phyloP scores from a whole-genome alignment of 352 stramenopile species.

The Plasmopara muralis region DNA sequence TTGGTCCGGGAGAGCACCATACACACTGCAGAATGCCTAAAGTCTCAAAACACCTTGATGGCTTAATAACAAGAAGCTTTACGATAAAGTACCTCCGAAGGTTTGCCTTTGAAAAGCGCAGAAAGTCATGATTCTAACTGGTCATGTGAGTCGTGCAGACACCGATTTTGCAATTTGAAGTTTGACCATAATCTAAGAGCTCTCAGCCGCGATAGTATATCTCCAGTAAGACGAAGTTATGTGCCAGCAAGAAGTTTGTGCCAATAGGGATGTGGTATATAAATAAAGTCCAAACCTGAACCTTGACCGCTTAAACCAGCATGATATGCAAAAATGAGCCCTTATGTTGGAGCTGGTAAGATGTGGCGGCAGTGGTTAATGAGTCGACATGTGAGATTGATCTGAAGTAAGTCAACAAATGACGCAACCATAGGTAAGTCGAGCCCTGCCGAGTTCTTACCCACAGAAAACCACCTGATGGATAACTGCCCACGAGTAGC shows the following conservation, averaged over 20 bases:
- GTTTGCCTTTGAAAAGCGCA: background rate
- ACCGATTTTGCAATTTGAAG: slow-evolving; percentile 3
- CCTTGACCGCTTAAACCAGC: too few relatives aligned
- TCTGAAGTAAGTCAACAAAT: too few relatives aligned
- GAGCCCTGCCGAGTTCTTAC: too few relatives aligned
- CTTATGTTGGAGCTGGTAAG: too few relatives aligned
- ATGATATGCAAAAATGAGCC: too few relatives aligned
- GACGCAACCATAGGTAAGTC: too few relatives aligned
- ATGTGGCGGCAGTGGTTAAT: too few relatives aligned
- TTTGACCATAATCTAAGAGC: slow-evolving; percentile 6
- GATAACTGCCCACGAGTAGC: background rate
- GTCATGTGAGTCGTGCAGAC: slow-evolving; percentile 4
- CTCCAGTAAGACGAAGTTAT: background rate
- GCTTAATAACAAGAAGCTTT: background rate
- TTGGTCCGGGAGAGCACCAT: background rate
- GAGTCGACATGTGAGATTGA: too few relatives aligned
- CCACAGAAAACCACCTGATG: too few relatives aligned
- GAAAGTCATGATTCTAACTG: slow-evolving; percentile 6
- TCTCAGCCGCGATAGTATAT: background rate
- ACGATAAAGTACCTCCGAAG: background rate
- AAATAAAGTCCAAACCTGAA: too few relatives aligned
- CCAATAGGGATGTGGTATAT: too few relatives aligned
- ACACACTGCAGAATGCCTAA: background rate
- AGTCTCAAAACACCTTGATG: background rate
- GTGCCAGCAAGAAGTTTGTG: background rate